Conservation (phyloP, 2,329 filamentous ascomycete species). For the Cladosporium sp. region DNA sequence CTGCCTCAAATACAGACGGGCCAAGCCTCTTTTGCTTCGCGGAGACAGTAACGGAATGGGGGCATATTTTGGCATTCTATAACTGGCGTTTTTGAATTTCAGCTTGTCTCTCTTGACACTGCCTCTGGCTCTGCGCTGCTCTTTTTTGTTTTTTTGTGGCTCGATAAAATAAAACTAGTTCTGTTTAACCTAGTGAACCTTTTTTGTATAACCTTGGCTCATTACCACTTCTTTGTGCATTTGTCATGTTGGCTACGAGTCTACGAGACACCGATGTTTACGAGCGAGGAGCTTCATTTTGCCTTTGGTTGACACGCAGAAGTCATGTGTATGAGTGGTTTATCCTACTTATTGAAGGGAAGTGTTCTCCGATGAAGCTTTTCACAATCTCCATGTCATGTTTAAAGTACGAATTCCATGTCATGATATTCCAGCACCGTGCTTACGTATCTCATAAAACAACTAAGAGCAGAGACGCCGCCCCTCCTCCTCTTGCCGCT, state of each 20-base stretch:
- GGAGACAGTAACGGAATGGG: constrained; percentile 1
- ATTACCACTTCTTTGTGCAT: background rate
- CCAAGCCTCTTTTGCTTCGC: background rate
- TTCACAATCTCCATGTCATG: background rate
- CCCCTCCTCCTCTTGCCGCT: background rate
- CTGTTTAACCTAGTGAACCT: background rate
- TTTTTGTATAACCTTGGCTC: background rate
- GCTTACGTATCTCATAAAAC: too few species aligned
- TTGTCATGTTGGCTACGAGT: background rate
- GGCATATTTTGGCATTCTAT: constrained; percentile 2
- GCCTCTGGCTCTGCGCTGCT: background rate
- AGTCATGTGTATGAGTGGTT: background rate
- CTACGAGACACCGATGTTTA: background rate
- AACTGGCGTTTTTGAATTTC: background rate
- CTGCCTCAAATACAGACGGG: background rate
- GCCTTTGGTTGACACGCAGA: too few species aligned
- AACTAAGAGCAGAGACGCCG: too few species aligned
- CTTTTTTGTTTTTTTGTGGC: background rate
- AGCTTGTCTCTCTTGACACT: background rate
- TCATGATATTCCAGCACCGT: too few species aligned
- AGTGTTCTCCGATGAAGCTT: background rate
- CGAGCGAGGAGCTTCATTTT: background rate
- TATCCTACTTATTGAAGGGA: background rate
- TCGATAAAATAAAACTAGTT: background rate
- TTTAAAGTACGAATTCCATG: background rate